These are phyloP conservation scores for Candida suzukii DNA, from an alignment of 805 yeast species.

Conservation along the genomic window DNA sequence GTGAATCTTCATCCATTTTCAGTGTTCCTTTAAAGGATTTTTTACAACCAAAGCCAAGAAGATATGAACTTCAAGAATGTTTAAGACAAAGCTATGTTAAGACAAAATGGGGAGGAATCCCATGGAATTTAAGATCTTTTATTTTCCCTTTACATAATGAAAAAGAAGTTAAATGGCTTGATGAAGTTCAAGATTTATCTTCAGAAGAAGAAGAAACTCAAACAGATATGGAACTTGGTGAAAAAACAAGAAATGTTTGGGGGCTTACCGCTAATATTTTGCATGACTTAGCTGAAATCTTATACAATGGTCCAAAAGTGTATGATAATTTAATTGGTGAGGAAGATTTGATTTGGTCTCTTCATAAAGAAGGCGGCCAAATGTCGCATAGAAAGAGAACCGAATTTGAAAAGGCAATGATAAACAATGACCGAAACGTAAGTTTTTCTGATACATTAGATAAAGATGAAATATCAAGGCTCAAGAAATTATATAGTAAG, in stretches of 20 bases:
- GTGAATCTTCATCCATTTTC: constrained; percentile 66
- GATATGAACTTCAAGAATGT: constrained; percentile 24
- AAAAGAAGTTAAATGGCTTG: constrained; percentile 58
- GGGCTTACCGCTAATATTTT: constrained; percentile 75
- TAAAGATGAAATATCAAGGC: constrained; percentile 31
- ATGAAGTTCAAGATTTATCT: constrained; percentile 51
- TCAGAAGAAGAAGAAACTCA: constrained; percentile 43
- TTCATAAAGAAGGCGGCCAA: constrained; percentile 48
- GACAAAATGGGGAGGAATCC: constrained; percentile 65
- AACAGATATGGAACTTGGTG: constrained; percentile 30
- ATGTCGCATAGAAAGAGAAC: constrained; percentile 41
- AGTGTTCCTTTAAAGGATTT: constrained; percentile 66
- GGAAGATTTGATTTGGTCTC: constrained; percentile 56
- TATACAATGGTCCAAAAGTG: constrained; percentile 31
- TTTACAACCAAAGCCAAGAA: constrained; percentile 25
- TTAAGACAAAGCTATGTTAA: constrained; percentile 25
- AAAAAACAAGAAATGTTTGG: constrained; percentile 65
- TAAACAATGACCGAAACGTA: constrained; percentile 31
- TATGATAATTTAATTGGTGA: constrained; percentile 41
- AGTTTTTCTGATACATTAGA: constrained; percentile 41
- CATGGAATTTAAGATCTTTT: constrained; percentile 58
- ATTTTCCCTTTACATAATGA: constrained; percentile 49
- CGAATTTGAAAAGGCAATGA: constrained; percentile 48
- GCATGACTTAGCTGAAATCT: constrained; percentile 59
- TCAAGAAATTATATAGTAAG: constrained; percentile 34